Evolutionary conservation across 495 filamentous ascomycete species (phyloP), one percentile per base, ranked within the genome.

Genomic region (Penicillium pancosmium): DNA sequence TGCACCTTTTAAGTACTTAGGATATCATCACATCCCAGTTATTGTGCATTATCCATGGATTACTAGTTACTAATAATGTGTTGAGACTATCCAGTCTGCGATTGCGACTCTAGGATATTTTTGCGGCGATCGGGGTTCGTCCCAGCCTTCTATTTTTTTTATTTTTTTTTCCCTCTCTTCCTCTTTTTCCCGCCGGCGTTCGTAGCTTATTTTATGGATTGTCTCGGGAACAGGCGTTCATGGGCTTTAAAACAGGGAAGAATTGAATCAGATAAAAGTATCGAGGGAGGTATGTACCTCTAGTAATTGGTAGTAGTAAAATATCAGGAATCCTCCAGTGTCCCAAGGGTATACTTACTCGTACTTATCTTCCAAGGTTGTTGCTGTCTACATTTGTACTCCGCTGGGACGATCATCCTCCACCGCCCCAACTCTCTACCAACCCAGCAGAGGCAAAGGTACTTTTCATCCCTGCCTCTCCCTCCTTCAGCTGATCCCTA

Each of bases 391-490:
- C 27, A 31, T 7, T 31, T 18, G 23, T 9, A 44, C 16, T 44
- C 41, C 15, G n/a, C 15, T 18, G 5, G 13, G 41, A 16, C 16
- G 41, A 31, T 31, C 27, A 31, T 31, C 27, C 27, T 31, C 27
- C 27, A 31, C 27, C n/a, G 16, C 41, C 16, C 41, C 41, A 44
- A 44, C 16, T 44, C 55, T 59, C 61, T 52, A 56, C 61, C 61
- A 49, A 57, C 61, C 52, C 2, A 31, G 27, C 27, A 31, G 27
- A 31, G 27, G 27, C 8, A 31, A 34, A 44, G 33, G 47, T 52
- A 50, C 47, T 50, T 54, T 36, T 55, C 40, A 60, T 64, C 64
- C 61, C 63, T 66, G 54, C 61, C 54, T 57, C 63, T 66, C 51
- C 61, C 54, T 57, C 44, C 53, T 41, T 40, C 57, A 59, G 51